These are phyloP conservation scores for Teratosphaeria nubilosa DNA, from an alignment of 2,329 filamentous ascomycete genomes.

Conservation along the genomic window DNA sequence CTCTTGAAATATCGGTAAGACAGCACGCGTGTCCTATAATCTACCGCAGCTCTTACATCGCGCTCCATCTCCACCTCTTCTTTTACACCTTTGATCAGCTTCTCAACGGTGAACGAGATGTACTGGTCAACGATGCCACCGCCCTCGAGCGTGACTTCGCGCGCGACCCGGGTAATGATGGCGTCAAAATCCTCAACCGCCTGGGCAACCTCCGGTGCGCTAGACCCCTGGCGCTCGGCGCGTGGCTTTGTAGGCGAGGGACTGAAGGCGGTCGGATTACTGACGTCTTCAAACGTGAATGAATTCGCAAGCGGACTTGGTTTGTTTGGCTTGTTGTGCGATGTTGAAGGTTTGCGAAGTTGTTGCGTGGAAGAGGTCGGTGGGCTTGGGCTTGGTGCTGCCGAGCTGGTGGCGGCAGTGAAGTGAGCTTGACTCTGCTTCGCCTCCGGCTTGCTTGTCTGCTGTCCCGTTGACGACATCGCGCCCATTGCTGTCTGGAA, in stretches of 20 bases:
- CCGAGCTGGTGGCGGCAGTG: slow-evolving; percentile 6
- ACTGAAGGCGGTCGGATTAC: slow-evolving; percentile 4
- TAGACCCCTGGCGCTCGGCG: background rate
- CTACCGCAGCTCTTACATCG: slow-evolving; percentile 5
- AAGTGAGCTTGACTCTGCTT: slow-evolving; percentile 10
- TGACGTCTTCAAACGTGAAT: slow-evolving; percentile 11
- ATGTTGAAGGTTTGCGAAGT: background rate
- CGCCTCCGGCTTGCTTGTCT: slow-evolving; percentile 7
- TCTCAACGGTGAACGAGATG: slow-evolving; percentile 29
- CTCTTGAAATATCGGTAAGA: slow-evolving; percentile 25
- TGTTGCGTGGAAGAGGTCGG: background rate
- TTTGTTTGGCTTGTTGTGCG: slow-evolving; percentile 18
- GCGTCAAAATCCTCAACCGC: slow-evolving; percentile 15
- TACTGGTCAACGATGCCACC: slow-evolving; percentile 37
- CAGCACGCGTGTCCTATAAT: slow-evolving; percentile 16
- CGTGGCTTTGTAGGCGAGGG: background rate
- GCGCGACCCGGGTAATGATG: slow-evolving; percentile 24
- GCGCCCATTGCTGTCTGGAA: background rate
- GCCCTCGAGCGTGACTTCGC: slow-evolving; percentile 28
- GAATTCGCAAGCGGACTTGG: slow-evolving; percentile 26
- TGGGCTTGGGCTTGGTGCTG: slow-evolving; percentile 5
- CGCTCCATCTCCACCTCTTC: slow-evolving; percentile 23
- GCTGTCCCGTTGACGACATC: background rate
- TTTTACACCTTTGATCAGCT: slow-evolving; percentile 25
- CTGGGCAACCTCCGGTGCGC: background rate